A percentile compares a stretch with the other conserved stretches of the same genome.
Conservation (phyloP, 2,329 filamentous ascomycete genomes). For the Fonsecaea multimorphosa region DNA sequence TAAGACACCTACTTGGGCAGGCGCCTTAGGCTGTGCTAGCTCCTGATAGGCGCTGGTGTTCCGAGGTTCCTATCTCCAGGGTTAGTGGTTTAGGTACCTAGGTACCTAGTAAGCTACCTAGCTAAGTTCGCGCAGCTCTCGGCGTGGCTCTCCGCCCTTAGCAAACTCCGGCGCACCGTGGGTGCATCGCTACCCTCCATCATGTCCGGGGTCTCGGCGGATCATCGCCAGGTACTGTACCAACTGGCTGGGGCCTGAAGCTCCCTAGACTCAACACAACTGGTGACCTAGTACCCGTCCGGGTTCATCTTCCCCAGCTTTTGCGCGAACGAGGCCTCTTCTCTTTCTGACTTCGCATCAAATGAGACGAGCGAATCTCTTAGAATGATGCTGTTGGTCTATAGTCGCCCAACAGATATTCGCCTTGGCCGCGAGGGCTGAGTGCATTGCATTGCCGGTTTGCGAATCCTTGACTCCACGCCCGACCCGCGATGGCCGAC, state of each 20-base stretch:
- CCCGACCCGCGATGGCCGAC: conserved; percentile 12
- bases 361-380: background rate
- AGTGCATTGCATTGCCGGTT: background rate
- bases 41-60: no score
- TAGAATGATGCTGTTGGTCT: background rate
- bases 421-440: background rate
- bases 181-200: background rate
- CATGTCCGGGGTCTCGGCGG: conserved; percentile 6
- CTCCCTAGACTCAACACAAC: background rate
- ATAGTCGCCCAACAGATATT: background rate
- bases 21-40: background rate
- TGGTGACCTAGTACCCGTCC: background rate
- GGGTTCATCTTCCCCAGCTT: background rate
- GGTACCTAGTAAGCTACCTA: no score
- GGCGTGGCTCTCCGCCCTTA: background rate
- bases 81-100: background rate
- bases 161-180: background rate
- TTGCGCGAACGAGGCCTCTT: background rate
- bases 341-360: background rate
- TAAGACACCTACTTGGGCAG: no score
- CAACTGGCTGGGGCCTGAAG: background rate
- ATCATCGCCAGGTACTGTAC: conserved; percentile 4
- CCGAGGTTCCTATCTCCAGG: no score
- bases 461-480: background rate
- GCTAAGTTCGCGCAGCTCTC: background rate